Conservation (phyloP, 768 basidiomycete species). For the Aureoboletus auriporus region DNA sequence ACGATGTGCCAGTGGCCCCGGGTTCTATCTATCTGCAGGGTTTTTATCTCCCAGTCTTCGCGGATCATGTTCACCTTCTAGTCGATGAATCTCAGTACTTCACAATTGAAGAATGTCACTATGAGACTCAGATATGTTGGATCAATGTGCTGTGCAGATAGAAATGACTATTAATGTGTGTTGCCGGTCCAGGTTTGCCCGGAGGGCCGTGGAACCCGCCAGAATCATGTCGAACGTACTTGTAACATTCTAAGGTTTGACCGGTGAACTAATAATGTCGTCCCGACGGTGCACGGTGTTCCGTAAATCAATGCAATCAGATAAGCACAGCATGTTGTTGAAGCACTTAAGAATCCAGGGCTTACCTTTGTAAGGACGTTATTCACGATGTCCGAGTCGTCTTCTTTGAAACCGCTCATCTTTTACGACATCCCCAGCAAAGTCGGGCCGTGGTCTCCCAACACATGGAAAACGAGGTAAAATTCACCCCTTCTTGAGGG, state of each 20-base stretch:
- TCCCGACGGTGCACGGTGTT: neutral
- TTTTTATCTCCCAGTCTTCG: no score
- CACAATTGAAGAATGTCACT: no score
- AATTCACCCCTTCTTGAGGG: neutral
- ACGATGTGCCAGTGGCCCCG: no score
- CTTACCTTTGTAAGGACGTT: neutral
- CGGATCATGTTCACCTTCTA: no score
- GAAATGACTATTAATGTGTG: no score
- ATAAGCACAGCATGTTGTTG: slow-evolving; percentile 2
- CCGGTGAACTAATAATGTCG: neutral
- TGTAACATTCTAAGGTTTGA: neutral
- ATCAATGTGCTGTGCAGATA: no score
- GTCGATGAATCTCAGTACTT: no score
- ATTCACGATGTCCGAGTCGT: slow-evolving; percentile 16
- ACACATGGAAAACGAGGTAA: slow-evolving; percentile 44
- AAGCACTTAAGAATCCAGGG: slow-evolving; percentile 3
- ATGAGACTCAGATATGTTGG: no score
- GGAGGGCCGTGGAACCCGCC: no score
- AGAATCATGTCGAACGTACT: neutral
- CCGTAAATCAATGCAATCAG: neutral
- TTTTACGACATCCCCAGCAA: slow-evolving; percentile 45
- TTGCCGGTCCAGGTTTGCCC: no score
- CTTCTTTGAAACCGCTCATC: slow-evolving; percentile 21
- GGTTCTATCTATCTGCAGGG: no score
- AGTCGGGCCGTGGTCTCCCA: slow-evolving; percentile 39